Conservation (phyloP, 2,329 filamentous ascomycete genomes). For the Nannizziopsis arthrosporioides region DNA sequence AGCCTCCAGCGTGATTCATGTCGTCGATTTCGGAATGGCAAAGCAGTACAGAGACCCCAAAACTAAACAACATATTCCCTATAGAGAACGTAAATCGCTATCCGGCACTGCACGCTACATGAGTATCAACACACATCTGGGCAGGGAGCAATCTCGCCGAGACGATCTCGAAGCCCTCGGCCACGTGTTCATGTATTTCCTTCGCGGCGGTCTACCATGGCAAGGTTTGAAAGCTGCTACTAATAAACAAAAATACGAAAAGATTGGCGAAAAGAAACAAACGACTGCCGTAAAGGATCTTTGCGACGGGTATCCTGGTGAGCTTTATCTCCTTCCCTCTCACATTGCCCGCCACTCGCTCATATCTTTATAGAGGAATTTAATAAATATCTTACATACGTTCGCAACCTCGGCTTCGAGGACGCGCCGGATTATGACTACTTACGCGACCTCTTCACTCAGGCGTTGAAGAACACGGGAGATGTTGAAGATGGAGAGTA, state of each 20-base stretch:
- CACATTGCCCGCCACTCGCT: neutral
- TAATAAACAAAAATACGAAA: slow-evolving; percentile 97
- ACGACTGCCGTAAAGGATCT: slow-evolving; percentile 94
- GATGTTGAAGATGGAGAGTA: slow-evolving; percentile 97
- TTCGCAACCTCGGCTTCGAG: slow-evolving; percentile 95
- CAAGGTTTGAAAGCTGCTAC: slow-evolving; percentile 57
- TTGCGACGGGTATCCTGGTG: slow-evolving; percentile 82
- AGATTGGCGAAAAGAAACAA: slow-evolving; percentile 99
- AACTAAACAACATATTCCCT: slow-evolving; percentile 97
- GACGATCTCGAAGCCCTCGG: slow-evolving; percentile 84
- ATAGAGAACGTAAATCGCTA: slow-evolving; percentile 89
- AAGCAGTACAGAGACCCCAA: slow-evolving; percentile 99
- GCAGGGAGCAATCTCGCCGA: slow-evolving; percentile 86
- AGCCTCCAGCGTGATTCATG: slow-evolving; percentile 93
- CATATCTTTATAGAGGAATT: slow-evolving; percentile 58
- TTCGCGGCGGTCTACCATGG: slow-evolving; percentile 55
- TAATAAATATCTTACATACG: slow-evolving; percentile 93
- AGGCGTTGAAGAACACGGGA: slow-evolving; percentile 84
- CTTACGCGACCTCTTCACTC: slow-evolving; percentile 88
- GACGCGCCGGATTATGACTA: slow-evolving; percentile 98
- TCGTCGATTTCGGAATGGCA: slow-evolving; percentile 98
- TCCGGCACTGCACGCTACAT: slow-evolving; percentile 97
- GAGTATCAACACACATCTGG: slow-evolving; percentile 98
- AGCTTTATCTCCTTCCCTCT: slow-evolving; percentile 17
- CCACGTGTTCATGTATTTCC: slow-evolving; percentile 60